Conservation (phyloP, 1,139 yeast genomes). For the Zygosaccharomyces pseudobailii region DNA sequence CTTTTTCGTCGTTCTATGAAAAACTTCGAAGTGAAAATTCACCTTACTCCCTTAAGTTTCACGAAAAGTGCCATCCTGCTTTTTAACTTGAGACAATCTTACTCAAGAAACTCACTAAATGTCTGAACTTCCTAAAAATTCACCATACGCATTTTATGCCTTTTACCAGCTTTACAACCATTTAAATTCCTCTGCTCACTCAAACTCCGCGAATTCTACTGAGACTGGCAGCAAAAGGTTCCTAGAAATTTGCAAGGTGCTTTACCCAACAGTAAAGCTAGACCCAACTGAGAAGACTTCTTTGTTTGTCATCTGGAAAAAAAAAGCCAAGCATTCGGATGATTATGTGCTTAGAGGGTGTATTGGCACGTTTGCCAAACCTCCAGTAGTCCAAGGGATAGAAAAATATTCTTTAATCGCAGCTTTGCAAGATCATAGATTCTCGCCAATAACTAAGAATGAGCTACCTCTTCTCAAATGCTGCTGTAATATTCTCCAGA, state of each 20-base stretch:
- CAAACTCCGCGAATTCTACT: neutral
- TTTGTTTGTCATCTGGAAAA: conserved; percentile 85
- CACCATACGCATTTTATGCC: conserved; percentile 34
- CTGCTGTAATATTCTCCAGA: conserved; percentile 36
- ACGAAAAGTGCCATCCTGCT: no score
- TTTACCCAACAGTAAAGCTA: conserved; percentile 18
- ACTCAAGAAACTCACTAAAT: no score
- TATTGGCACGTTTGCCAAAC: conserved; percentile 72
- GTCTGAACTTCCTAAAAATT: conserved; percentile 6
- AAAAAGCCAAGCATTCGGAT: conserved; percentile 25
- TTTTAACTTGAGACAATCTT: no score
- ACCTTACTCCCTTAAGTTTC: neutral
- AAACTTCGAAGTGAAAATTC: no score
- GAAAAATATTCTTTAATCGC: conserved; percentile 59
- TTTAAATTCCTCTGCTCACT: neutral
- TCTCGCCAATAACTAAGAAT: conserved; percentile 51
- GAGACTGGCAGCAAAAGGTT: conserved; percentile 8
- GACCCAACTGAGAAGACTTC: conserved; percentile 41
- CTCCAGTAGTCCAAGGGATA: conserved; percentile 53
- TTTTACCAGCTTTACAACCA: conserved; percentile 26
- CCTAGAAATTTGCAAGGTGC: conserved; percentile 10
- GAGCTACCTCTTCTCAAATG: conserved; percentile 51
- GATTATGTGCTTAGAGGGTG: conserved; percentile 68
- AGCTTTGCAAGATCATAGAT: conserved; percentile 73
- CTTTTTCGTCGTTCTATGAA: no score